Conservation (phyloP, 202 grass and related monocot species). For the Musa balbisiana region DNA sequence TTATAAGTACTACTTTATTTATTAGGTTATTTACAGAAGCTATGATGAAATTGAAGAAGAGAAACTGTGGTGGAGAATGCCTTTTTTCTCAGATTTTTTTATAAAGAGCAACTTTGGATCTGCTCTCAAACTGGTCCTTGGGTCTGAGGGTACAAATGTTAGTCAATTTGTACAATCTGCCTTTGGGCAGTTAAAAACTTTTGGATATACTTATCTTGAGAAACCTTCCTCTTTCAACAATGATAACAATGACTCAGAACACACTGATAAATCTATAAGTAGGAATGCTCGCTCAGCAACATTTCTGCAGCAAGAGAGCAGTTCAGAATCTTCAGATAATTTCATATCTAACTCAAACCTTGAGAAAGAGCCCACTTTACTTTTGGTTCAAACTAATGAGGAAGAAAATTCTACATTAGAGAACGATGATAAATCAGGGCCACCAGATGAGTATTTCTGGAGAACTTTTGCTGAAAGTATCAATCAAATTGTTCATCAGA, state of each 20-base stretch:
- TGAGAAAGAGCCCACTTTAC: constrained; percentile 22
- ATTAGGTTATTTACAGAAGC: constrained; percentile 73
- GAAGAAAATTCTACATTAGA: constrained; percentile 27
- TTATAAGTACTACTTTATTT: constrained; percentile 8
- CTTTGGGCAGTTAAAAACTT: constrained; percentile 76
- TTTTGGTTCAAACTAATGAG: constrained; percentile 19
- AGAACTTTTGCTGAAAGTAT: constrained; percentile 56
- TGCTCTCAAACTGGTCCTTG: constrained; percentile 61
- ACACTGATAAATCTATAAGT: constrained; percentile 26
- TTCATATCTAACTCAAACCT: constrained; percentile 25
- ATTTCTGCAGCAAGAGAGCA: constrained; percentile 31
- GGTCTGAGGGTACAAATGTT: constrained; percentile 81
- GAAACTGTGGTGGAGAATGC: constrained; percentile 76
- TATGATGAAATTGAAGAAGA: constrained; percentile 84
- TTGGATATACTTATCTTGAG: constrained; percentile 49
- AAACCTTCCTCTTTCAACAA: constrained; percentile 38
- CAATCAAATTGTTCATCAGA: constrained; percentile 53
- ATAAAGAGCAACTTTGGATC: constrained; percentile 61
- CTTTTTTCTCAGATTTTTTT: constrained; percentile 79
- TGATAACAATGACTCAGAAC: constrained; percentile 36
- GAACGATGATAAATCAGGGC: constrained; percentile 17
- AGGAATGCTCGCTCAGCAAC: constrained; percentile 26
- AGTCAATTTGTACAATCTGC: constrained; percentile 86
- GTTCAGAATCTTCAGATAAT: constrained; percentile 18
- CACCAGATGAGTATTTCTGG: constrained; percentile 77